Evolutionary conservation across 129 eudicot genomes (phyloP).

Genomic region (Saussurea involucrata): DNA sequence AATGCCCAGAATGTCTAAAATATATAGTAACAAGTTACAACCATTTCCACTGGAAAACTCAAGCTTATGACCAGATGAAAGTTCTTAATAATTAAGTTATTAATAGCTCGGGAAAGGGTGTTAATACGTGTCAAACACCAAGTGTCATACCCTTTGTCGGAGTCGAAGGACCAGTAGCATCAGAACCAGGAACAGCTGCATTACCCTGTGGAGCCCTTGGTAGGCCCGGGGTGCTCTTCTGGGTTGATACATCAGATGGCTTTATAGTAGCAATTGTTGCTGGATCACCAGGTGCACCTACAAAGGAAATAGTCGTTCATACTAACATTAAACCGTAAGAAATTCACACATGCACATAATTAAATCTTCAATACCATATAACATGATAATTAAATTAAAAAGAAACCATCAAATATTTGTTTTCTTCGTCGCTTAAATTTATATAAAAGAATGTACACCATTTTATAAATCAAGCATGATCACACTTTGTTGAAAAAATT

Average conservation of each 20-base stretch:
- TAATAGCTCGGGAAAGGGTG: not conserved
- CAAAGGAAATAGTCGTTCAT: not conserved
- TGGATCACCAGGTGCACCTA: conserved; percentile 44
- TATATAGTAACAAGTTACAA: not conserved
- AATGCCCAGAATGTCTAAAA: not conserved
- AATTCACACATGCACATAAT: not conserved
- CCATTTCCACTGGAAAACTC: not conserved
- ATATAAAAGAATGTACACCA: not conserved
- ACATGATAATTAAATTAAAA: not conserved
- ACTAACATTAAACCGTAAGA: not conserved
- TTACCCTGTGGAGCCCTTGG: conserved; percentile 56
- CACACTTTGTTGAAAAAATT: not conserved
- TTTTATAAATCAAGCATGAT: not conserved
- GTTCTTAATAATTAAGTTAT: not conserved
- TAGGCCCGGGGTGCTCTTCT: conserved; percentile 40
- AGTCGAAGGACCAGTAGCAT: conserved; percentile 39
- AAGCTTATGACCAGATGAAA: not conserved
- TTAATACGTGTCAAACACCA: not conserved
- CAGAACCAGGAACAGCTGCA: conserved; percentile 29
- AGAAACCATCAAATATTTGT: not conserved
- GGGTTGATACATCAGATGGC: conserved; percentile 30
- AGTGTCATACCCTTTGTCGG: conserved; percentile 52
- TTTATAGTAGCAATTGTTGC: conserved; percentile 30
- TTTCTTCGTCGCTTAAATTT: not conserved
- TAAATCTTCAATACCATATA: not conserved